phyloP scores from a whole-genome alignment of 306 rosid species.

The Sphenostylis stenocarpa region DNA sequence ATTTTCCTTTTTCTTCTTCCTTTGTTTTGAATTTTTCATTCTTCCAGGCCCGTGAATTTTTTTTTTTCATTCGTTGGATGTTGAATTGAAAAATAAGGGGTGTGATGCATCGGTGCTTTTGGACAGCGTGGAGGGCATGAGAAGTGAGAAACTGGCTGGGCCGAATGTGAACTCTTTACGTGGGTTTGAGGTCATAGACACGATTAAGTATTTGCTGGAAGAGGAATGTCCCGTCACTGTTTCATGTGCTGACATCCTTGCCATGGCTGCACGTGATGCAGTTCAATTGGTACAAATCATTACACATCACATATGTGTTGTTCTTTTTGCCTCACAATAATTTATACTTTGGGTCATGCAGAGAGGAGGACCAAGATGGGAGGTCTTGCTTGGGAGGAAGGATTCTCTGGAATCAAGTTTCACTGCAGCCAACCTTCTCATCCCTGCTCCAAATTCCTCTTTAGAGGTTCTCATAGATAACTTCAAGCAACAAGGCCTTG shows the following conservation, averaged over 20 bases:
- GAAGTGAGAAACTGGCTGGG: slow-evolving; percentile 80
- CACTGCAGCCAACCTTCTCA: slow-evolving; percentile 64
- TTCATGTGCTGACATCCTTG: slow-evolving; percentile 88
- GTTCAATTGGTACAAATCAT: slow-evolving; percentile 50
- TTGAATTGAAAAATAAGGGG: slow-evolving; percentile 52
- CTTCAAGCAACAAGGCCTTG: slow-evolving; percentile 71
- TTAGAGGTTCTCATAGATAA: slow-evolving; percentile 61
- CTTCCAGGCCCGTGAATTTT: neutral
- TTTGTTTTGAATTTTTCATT: neutral
- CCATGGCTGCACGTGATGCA: slow-evolving; percentile 87
- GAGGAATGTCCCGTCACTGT: slow-evolving; percentile 73
- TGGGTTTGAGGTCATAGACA: slow-evolving; percentile 75
- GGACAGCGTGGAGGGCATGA: slow-evolving; percentile 58
- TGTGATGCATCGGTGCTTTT: slow-evolving; percentile 92
- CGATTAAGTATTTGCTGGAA: slow-evolving; percentile 65
- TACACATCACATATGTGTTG: neutral
- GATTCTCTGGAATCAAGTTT: slow-evolving; percentile 82
- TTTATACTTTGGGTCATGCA: slow-evolving; percentile 15
- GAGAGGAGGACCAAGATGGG: slow-evolving; percentile 94
- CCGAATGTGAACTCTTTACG: slow-evolving; percentile 73
- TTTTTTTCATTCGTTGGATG: neutral
- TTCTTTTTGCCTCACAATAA: neutral
- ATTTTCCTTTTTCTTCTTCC: neutral
- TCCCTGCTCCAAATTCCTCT: slow-evolving; percentile 89
- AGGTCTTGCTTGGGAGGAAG: slow-evolving; percentile 68